Percentiles rank a stretch among this genome's conserved stretches.
phyloP scores from a whole-genome alignment of 345 rosid species.

The Streptanthus diversifolius region DNA sequence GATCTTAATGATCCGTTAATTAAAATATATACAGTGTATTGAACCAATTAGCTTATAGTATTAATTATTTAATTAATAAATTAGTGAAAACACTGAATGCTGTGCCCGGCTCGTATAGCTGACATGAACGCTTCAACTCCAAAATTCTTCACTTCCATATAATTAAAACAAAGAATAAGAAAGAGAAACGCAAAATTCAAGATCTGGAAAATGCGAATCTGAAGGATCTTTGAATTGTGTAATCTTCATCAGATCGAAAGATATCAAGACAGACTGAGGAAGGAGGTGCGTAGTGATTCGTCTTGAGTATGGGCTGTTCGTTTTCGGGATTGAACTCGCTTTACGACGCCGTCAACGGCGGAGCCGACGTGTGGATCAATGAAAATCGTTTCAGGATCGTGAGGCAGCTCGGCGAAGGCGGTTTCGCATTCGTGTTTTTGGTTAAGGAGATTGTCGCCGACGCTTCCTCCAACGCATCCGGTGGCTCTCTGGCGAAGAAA shows the following conservation, averaged over 20 bases:
- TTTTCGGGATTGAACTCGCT: conserved; percentile 91
- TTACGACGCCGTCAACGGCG: conserved; percentile 88
- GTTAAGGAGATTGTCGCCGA: conserved; percentile 73
- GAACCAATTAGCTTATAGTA: conserved; percentile 6
- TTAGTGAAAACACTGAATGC: neutral
- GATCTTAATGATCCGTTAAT: neutral
- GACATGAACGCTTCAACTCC: conserved; percentile 32
- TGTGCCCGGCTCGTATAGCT: conserved; percentile 15
- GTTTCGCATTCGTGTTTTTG: conserved; percentile 79
- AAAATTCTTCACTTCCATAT: conserved; percentile 19
- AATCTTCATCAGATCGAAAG: conserved; percentile 16
- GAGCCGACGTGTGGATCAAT: conserved; percentile 98
- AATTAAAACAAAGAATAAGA: neutral
- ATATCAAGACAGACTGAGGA: neutral
- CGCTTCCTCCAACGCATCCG: conserved; percentile 47
- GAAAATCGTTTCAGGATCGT: conserved; percentile 81
- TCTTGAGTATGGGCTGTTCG: conserved; percentile 64
- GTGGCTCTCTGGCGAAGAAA: conserved; percentile 76
- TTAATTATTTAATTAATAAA: neutral
- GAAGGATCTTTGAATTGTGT: conserved; percentile 32
- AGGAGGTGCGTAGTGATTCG: neutral
- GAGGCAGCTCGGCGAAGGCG: conserved; percentile 98
- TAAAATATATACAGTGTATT: too few species aligned
- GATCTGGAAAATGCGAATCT: conserved; percentile 42
- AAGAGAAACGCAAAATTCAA: conserved; percentile 2